Base-by-base conservation (phyloP, 257 asterid genomes). In the Verbena officinalis region DNA sequence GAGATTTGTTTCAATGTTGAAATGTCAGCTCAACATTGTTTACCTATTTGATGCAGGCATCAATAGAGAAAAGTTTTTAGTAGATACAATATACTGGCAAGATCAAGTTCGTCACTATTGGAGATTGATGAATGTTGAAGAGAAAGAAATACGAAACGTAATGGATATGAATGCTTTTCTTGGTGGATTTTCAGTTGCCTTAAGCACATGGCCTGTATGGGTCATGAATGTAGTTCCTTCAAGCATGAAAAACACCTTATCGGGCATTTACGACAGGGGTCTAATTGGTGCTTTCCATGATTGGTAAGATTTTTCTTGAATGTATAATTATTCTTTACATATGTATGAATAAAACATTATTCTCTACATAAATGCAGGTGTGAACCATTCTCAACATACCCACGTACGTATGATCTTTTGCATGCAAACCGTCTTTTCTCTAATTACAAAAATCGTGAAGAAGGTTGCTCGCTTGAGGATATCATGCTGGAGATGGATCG, bases 401-500 rank as follows among this genome's bases (percentile, higher is more conserved):
- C 99, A 10, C 96, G 97, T 21, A 49, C 96, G 1, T 93, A 87
- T 14, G 97, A 93, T 75, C 79, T 93, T 55, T 61, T 82, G 73
- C 88, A 82, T 58, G 85, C 88, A 24, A 75, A 83, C 68, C 79
- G 77, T 38, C 79, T 93, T 45, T 80, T 93, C 73, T 84, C 96
- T 61, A 80, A 68, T 68, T 83, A 80, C 75, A 73, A 70, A 74
- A 75, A 67, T 48, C 75, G 64, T 12, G 85, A 74, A 67, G 88
- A 86, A 59, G 92, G 95, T 69, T 88, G 97, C 80, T 81, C 77
- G 53, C 81, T 83, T 33, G 96, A 90, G 78, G 99, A 88, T 63
- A 75, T 93, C 59, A 80, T 93, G 83, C 81, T 90, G 69, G 97
- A 93, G 85, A 90, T 90, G 94, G 97, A 93, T 71, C 90, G 96